phyloP scores from a whole-genome alignment of 177 flowering plant genomes.

The Vitis hybrid region DNA sequence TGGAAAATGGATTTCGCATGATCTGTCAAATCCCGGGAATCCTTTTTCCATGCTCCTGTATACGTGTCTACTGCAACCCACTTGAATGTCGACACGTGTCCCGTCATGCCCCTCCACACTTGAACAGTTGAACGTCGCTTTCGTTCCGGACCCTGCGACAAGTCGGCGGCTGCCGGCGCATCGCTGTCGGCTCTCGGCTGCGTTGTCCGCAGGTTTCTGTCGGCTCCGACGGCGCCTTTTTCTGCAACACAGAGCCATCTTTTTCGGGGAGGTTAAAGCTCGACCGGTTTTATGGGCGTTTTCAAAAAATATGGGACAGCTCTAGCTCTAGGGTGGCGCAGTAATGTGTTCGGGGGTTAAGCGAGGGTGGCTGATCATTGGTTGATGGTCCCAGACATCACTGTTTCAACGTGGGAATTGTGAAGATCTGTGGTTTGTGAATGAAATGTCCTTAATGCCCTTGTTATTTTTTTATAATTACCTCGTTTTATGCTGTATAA shows the following conservation, averaged over 20 bases:
- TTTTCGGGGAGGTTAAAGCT: not conserved
- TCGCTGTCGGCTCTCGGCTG: conserved; percentile 32
- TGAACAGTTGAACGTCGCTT: conserved; percentile 27
- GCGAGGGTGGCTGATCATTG: not conserved
- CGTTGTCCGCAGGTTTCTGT: conserved; percentile 15
- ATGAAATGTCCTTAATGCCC: conserved; percentile 6
- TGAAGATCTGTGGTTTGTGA: not conserved
- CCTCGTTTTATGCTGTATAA: fast-evolving
- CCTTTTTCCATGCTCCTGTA: conserved; percentile 7
- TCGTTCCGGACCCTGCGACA: conserved; percentile 15
- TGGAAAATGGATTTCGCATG: conserved; percentile 30
- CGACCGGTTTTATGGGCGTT: not conserved
- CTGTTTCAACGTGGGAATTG: not conserved
- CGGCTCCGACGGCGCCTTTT: conserved; percentile 13
- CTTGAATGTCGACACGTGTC: not conserved
- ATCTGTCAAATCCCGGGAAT: conserved; percentile 15
- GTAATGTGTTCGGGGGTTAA: conserved; percentile 2
- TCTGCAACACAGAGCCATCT: not conserved
- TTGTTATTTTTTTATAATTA: not conserved
- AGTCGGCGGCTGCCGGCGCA: conserved; percentile 40
- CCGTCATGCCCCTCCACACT: not conserved
- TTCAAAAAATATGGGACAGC: not conserved
- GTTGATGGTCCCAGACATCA: not conserved
- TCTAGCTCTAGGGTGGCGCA: not conserved
- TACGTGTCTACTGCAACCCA: conserved; percentile 9